phyloP scores from a whole-genome alignment of 805 yeast species.

The Dipodascopsis uninucleata region DNA sequence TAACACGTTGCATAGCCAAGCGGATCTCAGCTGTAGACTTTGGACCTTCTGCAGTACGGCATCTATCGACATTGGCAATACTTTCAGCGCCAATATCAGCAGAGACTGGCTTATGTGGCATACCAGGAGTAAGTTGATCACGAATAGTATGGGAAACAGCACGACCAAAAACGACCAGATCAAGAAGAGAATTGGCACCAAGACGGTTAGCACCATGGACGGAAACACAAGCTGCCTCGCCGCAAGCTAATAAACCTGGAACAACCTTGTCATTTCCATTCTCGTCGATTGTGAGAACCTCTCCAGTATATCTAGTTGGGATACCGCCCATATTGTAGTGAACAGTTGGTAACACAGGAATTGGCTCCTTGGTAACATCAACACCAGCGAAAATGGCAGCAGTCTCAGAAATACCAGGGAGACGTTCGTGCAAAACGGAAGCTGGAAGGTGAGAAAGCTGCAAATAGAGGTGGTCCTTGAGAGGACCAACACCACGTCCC shows the following conservation, averaged over 20 bases:
- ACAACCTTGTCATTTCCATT: constrained; percentile 86
- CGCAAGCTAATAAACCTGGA: constrained; percentile 94
- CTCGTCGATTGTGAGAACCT: constrained; percentile 77
- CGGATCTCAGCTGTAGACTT: constrained; percentile 84
- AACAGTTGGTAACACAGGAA: constrained; percentile 96
- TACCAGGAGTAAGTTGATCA: constrained; percentile 80
- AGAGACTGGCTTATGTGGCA: constrained; percentile 77
- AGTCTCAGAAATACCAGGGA: constrained; percentile 98
- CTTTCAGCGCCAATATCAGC: constrained; percentile 87
- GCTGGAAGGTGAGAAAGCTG: constrained; percentile 95
- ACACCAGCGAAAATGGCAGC: constrained; percentile 99
- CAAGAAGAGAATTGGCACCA: constrained; percentile 96
- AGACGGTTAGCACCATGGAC: constrained; percentile 99
- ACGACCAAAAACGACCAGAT: constrained; percentile 96
- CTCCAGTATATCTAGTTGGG: constrained; percentile 97
- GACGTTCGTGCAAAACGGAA: constrained; percentile 84
- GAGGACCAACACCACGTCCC: constrained; percentile 98
- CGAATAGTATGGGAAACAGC: constrained; percentile 92
- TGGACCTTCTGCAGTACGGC: constrained; percentile 82
- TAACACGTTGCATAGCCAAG: constrained; percentile 86
- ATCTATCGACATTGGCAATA: constrained; percentile 80
- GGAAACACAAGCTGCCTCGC: constrained; percentile 98
- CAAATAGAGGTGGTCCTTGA: constrained; percentile 89
- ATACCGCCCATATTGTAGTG: constrained; percentile 99
- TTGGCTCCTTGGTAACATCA: constrained; percentile 98